Base-by-base conservation (phyloP, 768 basidiomycete species). In the Albatrellus ellisii region DNA sequence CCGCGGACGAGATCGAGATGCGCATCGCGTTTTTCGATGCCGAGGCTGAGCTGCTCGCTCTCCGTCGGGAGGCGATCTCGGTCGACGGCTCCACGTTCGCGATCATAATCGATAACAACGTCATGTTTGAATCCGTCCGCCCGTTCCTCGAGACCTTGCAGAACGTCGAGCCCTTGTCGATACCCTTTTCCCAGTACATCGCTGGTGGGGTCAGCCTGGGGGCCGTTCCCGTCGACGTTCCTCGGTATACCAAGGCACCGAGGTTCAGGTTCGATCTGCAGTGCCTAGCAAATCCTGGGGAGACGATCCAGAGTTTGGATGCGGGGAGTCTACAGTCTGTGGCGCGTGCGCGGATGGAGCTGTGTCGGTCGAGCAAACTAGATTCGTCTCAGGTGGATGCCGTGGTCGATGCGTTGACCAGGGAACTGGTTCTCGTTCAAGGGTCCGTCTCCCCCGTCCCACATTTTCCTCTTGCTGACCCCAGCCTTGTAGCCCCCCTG, bases 301-400 rank as follows among this genome's bases (percentile, higher is more conserved):
- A 57, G 6, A n/a, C 6, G 4, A 42, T 67, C 4, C 52, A 51
- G 6, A 62, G 67, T 37, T 46, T 74, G 11, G 59, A 59, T 36
- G 65, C 66, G 0, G 55, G 58, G 1, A 65, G 73, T 41, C 57
- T 52, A 6, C 46, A 41, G 8, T 74, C 76, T 0, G 53, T 79
- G n/a, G 62, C 52, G 3, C 45, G 43, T n/a, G 78, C 72, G 0
- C 66, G 73, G 4, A 45, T 55, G 17, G 62, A 65, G 31, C 55
- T 85, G n/a, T 58, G 47, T 31, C 45, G 52, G n/a, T 56, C 59
- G 3, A 83, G 77, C 51, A 60, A 68, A 4, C 62, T 88, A 22
- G 85, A 88, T 47, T 63, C 70, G 0, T 80, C 78, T 55, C 85
- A 88, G 53, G 75, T 69, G 0, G 76, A 82, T 42, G 77, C 84